phyloP scores from a whole-genome alignment of 208 protist genomes.

The Cochliopodium minus region DNA sequence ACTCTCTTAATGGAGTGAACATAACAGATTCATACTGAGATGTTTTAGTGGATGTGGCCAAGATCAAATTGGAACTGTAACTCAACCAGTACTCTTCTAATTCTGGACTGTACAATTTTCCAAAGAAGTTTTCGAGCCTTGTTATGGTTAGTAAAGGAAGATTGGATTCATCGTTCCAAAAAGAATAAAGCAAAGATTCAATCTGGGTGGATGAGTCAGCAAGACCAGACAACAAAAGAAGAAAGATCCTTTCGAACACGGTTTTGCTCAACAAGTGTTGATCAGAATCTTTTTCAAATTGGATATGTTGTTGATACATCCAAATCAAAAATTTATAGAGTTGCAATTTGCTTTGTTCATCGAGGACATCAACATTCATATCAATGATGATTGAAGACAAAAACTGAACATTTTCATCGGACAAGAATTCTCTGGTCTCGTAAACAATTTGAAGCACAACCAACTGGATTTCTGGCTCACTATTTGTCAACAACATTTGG shows the following conservation, averaged over 20 bases:
- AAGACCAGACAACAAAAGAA: no score
- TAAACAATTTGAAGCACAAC: conserved; percentile 16
- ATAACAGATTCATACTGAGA: no score
- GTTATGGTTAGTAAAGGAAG: neutral
- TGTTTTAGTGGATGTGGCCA: no score
- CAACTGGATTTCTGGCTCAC: conserved; percentile 19
- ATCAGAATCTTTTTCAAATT: no score
- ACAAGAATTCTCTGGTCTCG: conserved; percentile 3
- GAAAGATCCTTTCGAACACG: no score
- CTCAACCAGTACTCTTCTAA: conserved; percentile 21
- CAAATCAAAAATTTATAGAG: no score
- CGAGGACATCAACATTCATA: neutral
- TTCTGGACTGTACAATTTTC: neutral
- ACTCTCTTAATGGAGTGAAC: no score
- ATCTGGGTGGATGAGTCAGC: no score
- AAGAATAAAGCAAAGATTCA: no score
- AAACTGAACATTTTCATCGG: conserved; percentile 15
- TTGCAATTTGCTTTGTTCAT: no score
- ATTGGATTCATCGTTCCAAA: conserved; percentile 24
- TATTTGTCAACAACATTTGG: neutral
- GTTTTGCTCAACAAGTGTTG: no score
- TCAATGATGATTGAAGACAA: conserved; percentile 6
- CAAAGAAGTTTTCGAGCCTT: conserved; percentile 11
- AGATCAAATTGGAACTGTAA: conserved; percentile 22
- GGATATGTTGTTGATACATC: no score